Evolutionary conservation across 2,329 filamentous ascomycete species (phyloP), one percentile per base, ranked within the genome.

Genomic region (Colletotrichum sp.): DNA sequence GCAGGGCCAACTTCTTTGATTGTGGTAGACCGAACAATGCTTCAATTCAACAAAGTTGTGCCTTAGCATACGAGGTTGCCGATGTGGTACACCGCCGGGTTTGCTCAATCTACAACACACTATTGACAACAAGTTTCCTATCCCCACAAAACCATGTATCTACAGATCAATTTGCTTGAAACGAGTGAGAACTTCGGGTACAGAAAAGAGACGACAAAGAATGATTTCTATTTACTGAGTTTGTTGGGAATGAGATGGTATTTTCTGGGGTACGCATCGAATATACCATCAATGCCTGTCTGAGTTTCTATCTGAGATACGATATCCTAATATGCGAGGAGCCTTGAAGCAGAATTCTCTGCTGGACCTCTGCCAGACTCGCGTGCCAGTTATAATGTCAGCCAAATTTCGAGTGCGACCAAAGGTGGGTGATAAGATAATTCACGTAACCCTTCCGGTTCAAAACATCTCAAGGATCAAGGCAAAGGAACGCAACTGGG

Each of bases 11-110:
- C 2, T 13, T 13, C 4, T 5, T 13, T n/a, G 44, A 13, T 4
- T 49, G n/a, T 13, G 0, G 11, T 49, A 22, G n/a, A 22, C 19
- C 11, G 44, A 49, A 2, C n/a, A 49, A 13, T 22, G 44, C n/a
- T 49, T 49, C 3, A 49, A 8, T 49, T 22, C n/a, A 49, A 12
- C 6, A 0, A 49, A 7, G 19, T 49, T 12, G 6, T 49, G 19
- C 0, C 0, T n/a, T 0, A 0, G 39, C 0, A 0, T 11, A 12
- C 0, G 13, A 36, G 34, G 34, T 22, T 22, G 44, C 5, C 44
- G 11, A n/a, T 49, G 3, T 22, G 3, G 19, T 49, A 49, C 9
- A 12, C 0, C 19, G 39, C 39, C 19, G 39, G 19, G 5, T 0
- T 5, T 44, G 39, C 19, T 49, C 44, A 22, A 49, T n/a, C n/a